Percentiles rank a stretch among this genome's conserved stretches.
Conservation (phyloP, 495 filamentous ascomycete genomes). For the Trichoderma parareesei region DNA sequence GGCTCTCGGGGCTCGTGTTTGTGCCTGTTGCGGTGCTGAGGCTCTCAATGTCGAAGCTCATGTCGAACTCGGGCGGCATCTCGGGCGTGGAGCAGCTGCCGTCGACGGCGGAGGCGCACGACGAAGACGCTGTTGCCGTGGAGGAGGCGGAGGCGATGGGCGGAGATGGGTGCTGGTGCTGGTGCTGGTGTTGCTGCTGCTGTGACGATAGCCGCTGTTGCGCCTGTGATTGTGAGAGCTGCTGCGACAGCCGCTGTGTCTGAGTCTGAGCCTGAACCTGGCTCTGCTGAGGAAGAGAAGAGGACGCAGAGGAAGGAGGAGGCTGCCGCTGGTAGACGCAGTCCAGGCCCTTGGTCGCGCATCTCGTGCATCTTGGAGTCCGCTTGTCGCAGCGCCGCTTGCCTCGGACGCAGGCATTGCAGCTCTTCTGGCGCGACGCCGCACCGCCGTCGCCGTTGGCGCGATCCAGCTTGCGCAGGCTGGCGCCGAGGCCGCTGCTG, state of each 20-base stretch:
- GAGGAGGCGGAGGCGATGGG: background rate
- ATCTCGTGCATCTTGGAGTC: conserved; percentile 27
- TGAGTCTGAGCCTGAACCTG: too few relatives aligned
- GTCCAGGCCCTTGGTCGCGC: conserved; percentile 21
- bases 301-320: background rate
- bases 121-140: background rate
- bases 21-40: conserved; percentile 6
- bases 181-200: background rate
- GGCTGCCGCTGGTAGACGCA: conserved; percentile 22
- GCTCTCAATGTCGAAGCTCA: conserved; percentile 6
- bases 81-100: conserved; percentile 1
- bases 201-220: background rate
- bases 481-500: background rate
- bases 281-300: background rate
- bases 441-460: conserved; percentile 2
- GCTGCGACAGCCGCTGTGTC: background rate
- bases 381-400: conserved; percentile 32
- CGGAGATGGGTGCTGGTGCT: background rate
- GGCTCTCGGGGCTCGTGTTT: conserved; percentile 6
- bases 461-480: conserved; percentile 2
- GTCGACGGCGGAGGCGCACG: background rate
- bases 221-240: background rate
- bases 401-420: conserved; percentile 28
- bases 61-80: conserved; percentile 7
- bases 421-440: conserved; percentile 29